Base-by-base conservation (phyloP, 2,329 filamentous ascomycete species). In the Penicillium sp. region DNA sequence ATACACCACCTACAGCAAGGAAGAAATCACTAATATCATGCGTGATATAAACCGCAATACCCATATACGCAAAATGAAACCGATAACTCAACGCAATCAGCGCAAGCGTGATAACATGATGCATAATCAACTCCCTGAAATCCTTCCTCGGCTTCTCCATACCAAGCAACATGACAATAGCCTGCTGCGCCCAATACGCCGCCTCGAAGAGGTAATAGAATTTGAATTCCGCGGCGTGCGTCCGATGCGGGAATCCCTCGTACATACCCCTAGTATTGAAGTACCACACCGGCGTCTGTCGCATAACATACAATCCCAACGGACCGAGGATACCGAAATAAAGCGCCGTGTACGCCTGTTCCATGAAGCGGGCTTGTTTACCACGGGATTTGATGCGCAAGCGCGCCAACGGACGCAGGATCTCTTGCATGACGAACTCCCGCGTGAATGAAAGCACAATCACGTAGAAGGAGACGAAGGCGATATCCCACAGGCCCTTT, bases 21-120 rank as follows among this genome's bases (percentile, higher is more conserved):
- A 96, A 96, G 77, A 96, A 96, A 74, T 96, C 92, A 60, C 87
- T 91, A 56, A 96, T 90, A 71, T 96, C 92, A 75, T 95, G 91
- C 10, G 92, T 96, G 54, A 92, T 90, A 75, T 95, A 96, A 27
- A 96, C 90, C 24, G 90, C 90, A 52, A 96, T 77, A 10, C 92
- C 92, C 70, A 96, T 94, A 76, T 95, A 92, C 21, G 91, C 93
- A 73, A 96, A 96, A 77, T 96, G 92, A 78, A 96, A 96, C 59
- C 91, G 86, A 78, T 96, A 96, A 77, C 89, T 93, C 66, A 92
- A 78, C 60, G 77, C 87, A 63, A 96, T 96, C 64, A 96, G 81
- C 16, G 85, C 77, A 52, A 96, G 78, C 29, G 90, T 94, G 68
- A 96, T 88, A 64, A 96, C 86, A 73, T 96, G 92, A 75, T 96